Percentiles rank a stretch among this genome's conserved stretches.
These are phyloP conservation scores for Aspergillus tanneri DNA, from an alignment of 2,329 filamentous ascomycete species.

Conservation along the genomic window DNA sequence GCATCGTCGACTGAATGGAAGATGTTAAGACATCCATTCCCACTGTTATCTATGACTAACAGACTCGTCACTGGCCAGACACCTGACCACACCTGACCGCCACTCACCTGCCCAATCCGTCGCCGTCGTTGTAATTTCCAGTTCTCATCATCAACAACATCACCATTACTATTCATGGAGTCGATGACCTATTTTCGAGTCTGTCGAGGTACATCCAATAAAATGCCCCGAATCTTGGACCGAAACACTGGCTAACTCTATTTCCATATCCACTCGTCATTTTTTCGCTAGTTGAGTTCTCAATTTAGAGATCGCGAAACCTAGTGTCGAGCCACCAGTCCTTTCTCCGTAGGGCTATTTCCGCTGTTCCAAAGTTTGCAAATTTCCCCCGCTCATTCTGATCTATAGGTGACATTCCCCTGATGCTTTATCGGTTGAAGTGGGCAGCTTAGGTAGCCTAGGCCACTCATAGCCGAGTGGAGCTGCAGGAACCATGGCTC, in stretches of 20 bases:
- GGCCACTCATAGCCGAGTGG: conserved; percentile 13
- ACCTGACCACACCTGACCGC: too few species aligned
- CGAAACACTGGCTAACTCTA: neutral
- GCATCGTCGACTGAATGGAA: too few species aligned
- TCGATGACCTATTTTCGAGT: neutral
- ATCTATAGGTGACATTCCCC: too few species aligned
- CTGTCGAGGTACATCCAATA: neutral
- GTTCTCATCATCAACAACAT: neutral
- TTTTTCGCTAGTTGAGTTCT: neutral
- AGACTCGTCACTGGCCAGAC: too few species aligned
- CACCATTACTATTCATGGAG: too few species aligned
- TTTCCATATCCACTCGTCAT: neutral
- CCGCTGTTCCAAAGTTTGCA: too few species aligned
- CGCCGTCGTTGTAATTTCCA: too few species aligned
- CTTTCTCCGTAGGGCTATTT: neutral
- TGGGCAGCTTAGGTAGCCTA: conserved; percentile 16
- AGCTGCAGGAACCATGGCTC: conserved; percentile 13
- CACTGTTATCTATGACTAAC: too few species aligned
- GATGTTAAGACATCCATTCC: too few species aligned
- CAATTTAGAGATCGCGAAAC: neutral
- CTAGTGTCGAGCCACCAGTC: neutral
- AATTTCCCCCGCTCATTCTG: too few species aligned
- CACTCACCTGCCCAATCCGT: too few species aligned
- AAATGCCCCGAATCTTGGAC: neutral
- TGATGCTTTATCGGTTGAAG: conserved; percentile 12